Evolutionary conservation across 805 yeast genomes (phyloP), one percentile per base, ranked within the genome.

Genomic region (Candida quercuum): DNA sequence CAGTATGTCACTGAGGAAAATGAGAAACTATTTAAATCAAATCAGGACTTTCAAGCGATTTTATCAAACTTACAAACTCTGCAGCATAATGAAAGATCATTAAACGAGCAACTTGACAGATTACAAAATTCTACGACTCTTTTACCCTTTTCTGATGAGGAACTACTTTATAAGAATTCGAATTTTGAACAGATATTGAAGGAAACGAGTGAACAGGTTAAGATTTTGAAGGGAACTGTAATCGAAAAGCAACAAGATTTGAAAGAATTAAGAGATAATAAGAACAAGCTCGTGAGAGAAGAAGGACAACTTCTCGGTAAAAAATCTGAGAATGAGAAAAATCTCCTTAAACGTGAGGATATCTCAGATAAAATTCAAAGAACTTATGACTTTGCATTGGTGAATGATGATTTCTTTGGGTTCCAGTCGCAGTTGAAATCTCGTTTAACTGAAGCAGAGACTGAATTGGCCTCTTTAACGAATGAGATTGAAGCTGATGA

Each of bases 21-120:
- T 3, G 81, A 83, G 33, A 54, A 54, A 12, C 63, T 89, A 12
- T 88, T 87, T 59, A 74, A 76, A 34, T 69, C 86, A 1, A 86
- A 86, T 52, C 96, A 86, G 54, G 82, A 83, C 40, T 89, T 81
- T 54, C 95, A 87, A 54, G 69, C 78, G 42, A 75, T 78, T 1
- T 54, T 89, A 16, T 78, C 83, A 21, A 74, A 74, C 43, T 59
- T 79, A 17, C 86, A 82, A 28, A 76, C 74, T 35, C 54, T 83
- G 32, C 62, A 65, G 25, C 74, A 74, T 35, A 70, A 71, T 33
- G 64, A 66, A 40, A 51, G 52, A 9, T 65, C 76, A 2, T 54
- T 76, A 4, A 43, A 49, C 2, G 76, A 72, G 14, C 85, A 80
- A 42, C 67, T 78, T 4, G 57, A 59, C 9, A 66, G 85, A 32